These are phyloP conservation scores for Saprolegnia parasitica DNA, from an alignment of 352 stramenopile species.

Conservation along the genomic window DNA sequence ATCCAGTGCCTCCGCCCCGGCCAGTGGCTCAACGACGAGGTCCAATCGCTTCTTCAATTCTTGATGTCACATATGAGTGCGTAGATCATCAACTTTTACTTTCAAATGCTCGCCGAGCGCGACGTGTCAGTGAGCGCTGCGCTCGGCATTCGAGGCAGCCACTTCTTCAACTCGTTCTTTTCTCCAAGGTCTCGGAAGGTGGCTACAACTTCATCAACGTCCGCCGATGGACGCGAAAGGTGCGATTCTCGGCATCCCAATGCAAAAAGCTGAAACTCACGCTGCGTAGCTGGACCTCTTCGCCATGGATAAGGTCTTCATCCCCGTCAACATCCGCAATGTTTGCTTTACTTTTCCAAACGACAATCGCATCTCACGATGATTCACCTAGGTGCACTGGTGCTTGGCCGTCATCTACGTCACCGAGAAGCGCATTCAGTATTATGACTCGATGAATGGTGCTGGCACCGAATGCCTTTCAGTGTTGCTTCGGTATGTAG, in stretches of 20 bases:
- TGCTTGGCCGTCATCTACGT: constrained; percentile 84
- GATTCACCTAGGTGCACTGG: constrained; percentile 64
- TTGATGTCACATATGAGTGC: neutral
- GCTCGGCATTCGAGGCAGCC: constrained; percentile 45
- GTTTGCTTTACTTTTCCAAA: constrained; percentile 35
- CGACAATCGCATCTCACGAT: neutral
- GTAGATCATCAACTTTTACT: constrained; percentile 85
- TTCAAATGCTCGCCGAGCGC: constrained; percentile 70
- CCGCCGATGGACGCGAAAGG: constrained; percentile 78
- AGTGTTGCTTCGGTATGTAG: constrained; percentile 48
- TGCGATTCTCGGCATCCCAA: constrained; percentile 23
- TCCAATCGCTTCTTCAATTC: constrained; percentile 28
- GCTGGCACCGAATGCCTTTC: constrained; percentile 64
- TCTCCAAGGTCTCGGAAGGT: constrained; percentile 70
- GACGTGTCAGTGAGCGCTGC: constrained; percentile 48
- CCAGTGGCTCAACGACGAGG: constrained; percentile 80
- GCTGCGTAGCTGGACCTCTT: constrained; percentile 74
- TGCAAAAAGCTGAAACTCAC: neutral
- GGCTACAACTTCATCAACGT: constrained; percentile 84
- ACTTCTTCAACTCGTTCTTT: constrained; percentile 90
- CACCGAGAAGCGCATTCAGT: constrained; percentile 85
- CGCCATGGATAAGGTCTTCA: constrained; percentile 86
- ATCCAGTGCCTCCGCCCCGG: constrained; percentile 64
- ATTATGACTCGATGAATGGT: constrained; percentile 83
- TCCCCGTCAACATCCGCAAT: constrained; percentile 83